A percentile compares a stretch with the other conserved stretches of the same genome.
Evolutionary conservation across 1,284 basidiomycete genomes (phyloP).

Genomic region (Ganoderma leucocontextum): DNA sequence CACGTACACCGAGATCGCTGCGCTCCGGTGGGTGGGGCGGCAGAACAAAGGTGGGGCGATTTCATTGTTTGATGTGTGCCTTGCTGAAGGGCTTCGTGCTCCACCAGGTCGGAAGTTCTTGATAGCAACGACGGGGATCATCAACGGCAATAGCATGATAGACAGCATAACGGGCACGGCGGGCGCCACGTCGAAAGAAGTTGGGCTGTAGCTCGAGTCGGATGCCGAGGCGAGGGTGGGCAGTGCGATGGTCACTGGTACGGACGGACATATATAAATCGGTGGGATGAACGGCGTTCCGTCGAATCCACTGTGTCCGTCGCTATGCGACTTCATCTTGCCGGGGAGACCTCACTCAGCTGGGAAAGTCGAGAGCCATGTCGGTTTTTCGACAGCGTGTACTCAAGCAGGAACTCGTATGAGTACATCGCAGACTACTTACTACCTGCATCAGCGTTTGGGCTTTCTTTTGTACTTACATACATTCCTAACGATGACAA

Average conservation of each 20-base stretch:
- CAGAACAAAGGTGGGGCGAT: slow-evolving; percentile 75
- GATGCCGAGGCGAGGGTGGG: background rate
- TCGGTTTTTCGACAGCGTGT: background rate
- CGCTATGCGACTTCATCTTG: background rate
- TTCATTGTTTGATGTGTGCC: background rate
- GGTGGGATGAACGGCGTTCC: slow-evolving; percentile 24
- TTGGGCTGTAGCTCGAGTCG: slow-evolving; percentile 38
- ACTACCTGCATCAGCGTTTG: background rate
- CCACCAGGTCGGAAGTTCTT: slow-evolving; percentile 80
- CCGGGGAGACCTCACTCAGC: background rate
- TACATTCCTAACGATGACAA: slow-evolving; percentile 4
- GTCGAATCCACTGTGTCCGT: slow-evolving; percentile 13
- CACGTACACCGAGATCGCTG: slow-evolving; percentile 96
- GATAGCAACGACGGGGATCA: slow-evolving; percentile 89
- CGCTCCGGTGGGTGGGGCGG: slow-evolving; percentile 88
- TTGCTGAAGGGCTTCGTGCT: slow-evolving; percentile 15
- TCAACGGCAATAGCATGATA: slow-evolving; percentile 79
- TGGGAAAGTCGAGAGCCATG: background rate
- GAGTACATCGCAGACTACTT: background rate
- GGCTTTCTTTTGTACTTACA: background rate
- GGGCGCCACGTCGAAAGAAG: slow-evolving; percentile 42
- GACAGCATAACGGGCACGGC: slow-evolving; percentile 68
- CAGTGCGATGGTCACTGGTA: background rate
- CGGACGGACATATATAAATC: slow-evolving; percentile 15
- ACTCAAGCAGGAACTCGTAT: background rate